These are phyloP conservation scores for Candida sanyiensis DNA, from an alignment of 805 yeast genomes.

Conservation along the genomic window DNA sequence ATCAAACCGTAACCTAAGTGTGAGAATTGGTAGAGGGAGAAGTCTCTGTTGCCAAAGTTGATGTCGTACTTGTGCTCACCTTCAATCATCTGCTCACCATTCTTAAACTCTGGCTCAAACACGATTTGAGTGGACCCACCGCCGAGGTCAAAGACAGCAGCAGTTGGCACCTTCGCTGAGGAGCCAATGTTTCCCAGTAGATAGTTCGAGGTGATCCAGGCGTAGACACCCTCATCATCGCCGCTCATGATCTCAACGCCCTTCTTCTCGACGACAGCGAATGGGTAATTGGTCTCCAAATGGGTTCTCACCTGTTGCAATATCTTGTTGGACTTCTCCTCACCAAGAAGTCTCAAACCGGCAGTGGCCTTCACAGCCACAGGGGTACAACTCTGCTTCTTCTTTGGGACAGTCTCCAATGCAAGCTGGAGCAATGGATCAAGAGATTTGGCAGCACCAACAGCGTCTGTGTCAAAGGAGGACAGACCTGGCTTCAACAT, in stretches of 20 bases:
- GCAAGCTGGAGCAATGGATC: slow-evolving; percentile 80
- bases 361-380: slow-evolving; percentile 98
- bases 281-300: slow-evolving; percentile 78
- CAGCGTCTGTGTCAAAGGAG: slow-evolving; percentile 70
- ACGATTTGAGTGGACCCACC: slow-evolving; percentile 99
- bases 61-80: slow-evolving; percentile 87
- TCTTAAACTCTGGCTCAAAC: slow-evolving; percentile 78
- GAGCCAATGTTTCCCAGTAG: slow-evolving; percentile 89
- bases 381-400: slow-evolving; percentile 76
- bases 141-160: slow-evolving; percentile 96
- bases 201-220: slow-evolving; percentile 97
- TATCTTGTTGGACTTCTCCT: slow-evolving; percentile 63
- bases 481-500: slow-evolving; percentile 93
- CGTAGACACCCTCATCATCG: slow-evolving; percentile 94
- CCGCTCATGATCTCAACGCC: slow-evolving; percentile 95
- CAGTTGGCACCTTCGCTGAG: slow-evolving; percentile 68
- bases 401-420: slow-evolving; percentile 66
- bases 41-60: slow-evolving; percentile 75
- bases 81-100: slow-evolving; percentile 58
- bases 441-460: slow-evolving; percentile 84
- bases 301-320: slow-evolving; percentile 71
- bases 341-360: slow-evolving; percentile 84
- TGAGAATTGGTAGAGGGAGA: slow-evolving; percentile 83
- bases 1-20: slow-evolving; percentile 94
- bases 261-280: slow-evolving; percentile 80